phyloP scores from a whole-genome alignment of 192 early-diverging fungal genomes.

The Spinellus fusiger region DNA sequence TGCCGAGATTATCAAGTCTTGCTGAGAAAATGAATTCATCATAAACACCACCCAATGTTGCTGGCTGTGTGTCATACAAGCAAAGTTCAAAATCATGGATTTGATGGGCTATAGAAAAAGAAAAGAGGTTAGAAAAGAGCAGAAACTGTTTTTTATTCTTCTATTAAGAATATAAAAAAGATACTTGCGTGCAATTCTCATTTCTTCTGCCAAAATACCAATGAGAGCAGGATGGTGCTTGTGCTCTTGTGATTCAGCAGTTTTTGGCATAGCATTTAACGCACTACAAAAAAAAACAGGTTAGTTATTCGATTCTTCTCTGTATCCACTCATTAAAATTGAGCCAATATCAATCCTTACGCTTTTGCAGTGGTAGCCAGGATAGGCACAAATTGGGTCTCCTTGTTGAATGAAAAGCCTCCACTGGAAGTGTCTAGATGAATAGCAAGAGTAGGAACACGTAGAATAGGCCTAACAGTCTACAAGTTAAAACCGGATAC shows the following conservation, averaged over 20 bases:
- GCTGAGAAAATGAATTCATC: conserved; percentile 93
- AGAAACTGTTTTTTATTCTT: not conserved
- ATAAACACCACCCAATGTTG: conserved; percentile 82
- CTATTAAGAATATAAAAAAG: no score
- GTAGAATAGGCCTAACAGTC: conserved; percentile 74
- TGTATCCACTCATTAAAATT: not conserved
- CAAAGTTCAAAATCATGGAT: conserved; percentile 97
- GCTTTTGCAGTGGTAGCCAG: conserved; percentile 66
- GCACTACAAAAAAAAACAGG: conserved; percentile 9
- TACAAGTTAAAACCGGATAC: no score
- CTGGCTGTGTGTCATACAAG: conserved; percentile 90
- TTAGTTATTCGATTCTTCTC: not conserved
- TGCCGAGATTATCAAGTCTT: conserved; percentile 93
- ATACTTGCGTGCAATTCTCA: conserved; percentile 49
- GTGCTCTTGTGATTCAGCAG: conserved; percentile 10
- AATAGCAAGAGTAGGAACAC: conserved; percentile 94
- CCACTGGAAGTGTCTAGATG: conserved; percentile 79
- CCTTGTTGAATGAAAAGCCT: conserved; percentile 94
- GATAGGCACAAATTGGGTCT: conserved; percentile 86
- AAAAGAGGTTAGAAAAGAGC: not conserved
- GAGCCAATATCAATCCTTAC: conserved; percentile 13
- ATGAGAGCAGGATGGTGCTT: conserved; percentile 85
- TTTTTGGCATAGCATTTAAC: conserved; percentile 21
- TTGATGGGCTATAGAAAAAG: conserved; percentile 42
- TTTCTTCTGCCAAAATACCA: conserved; percentile 67